Conservation (phyloP, 345 rosid genomes). For the Arabis hirsuta region DNA sequence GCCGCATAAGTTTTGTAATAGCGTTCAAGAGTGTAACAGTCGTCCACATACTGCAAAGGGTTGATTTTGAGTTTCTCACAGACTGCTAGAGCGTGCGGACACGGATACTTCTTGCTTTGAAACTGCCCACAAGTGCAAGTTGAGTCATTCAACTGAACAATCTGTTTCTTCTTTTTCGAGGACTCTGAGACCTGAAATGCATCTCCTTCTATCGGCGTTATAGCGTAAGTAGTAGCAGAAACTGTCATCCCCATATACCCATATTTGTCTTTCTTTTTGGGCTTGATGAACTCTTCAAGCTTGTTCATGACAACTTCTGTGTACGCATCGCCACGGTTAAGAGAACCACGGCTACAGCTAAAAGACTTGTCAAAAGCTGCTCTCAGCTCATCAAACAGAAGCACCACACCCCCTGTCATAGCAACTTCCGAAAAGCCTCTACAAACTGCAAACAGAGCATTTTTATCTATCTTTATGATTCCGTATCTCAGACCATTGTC, state of each 20-base stretch:
- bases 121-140: constrained; percentile 22
- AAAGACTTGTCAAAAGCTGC: no score
- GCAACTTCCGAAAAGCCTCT: neutral
- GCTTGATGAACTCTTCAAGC: no score
- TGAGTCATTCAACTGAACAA: neutral
- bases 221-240: neutral
- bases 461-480: neutral
- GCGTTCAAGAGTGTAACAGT: neutral
- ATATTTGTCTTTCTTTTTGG: no score
- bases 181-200: neutral
- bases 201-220: neutral
- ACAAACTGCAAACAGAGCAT: neutral
- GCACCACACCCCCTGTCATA: neutral
- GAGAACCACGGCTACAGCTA: no score
- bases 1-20: neutral
- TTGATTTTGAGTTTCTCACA: constrained; percentile 11
- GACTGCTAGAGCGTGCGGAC: constrained; percentile 2
- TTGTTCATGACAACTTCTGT: neutral
- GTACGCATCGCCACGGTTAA: constrained; percentile 1
- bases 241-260: neutral
- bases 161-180: neutral
- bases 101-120: neutral
- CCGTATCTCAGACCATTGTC: constrained; percentile 22
- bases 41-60: constrained; percentile 30
- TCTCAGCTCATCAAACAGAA: no score